Evolutionary conservation across 2,329 filamentous ascomycete genomes (phyloP).

Genomic region (Seiridium cupressi): DNA sequence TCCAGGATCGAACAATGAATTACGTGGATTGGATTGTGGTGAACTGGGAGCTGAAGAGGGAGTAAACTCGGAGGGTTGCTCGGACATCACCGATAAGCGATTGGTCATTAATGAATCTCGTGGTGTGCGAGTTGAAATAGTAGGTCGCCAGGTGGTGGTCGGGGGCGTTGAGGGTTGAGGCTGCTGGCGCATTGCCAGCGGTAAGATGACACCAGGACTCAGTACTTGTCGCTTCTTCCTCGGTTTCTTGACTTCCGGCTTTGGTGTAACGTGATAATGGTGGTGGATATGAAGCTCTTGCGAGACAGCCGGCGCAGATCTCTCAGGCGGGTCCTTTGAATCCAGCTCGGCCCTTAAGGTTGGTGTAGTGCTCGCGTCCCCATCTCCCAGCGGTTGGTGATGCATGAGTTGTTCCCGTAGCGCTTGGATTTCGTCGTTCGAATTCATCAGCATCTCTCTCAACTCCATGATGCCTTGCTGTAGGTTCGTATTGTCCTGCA

Average conservation of each 20-base stretch:
- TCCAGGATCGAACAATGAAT: slow-evolving; percentile 75
- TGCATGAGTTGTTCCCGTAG: slow-evolving; percentile 77
- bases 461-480: slow-evolving; percentile 91
- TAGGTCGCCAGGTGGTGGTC: slow-evolving; percentile 32
- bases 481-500: slow-evolving; percentile 92
- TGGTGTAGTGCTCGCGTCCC: slow-evolving; percentile 36
- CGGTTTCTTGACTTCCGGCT: slow-evolving; percentile 58
- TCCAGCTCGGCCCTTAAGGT: slow-evolving; percentile 73
- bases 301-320: slow-evolving; percentile 43
- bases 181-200: slow-evolving; percentile 30
- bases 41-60: slow-evolving; percentile 78
- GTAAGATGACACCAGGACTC: slow-evolving; percentile 60
- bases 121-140: slow-evolving; percentile 38
- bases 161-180: slow-evolving; percentile 41
- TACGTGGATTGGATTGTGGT: slow-evolving; percentile 70
- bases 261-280: slow-evolving; percentile 76
- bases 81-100: slow-evolving; percentile 65
- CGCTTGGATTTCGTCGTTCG: slow-evolving; percentile 89
- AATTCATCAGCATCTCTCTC: slow-evolving; percentile 83
- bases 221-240: slow-evolving; percentile 73
- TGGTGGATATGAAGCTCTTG: slow-evolving; percentile 91
- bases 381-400: slow-evolving; percentile 66
- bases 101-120: slow-evolving; percentile 49
- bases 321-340: slow-evolving; percentile 36
- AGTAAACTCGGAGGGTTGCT: slow-evolving; percentile 61